These are phyloP conservation scores for Sungouiozyma ichnusensis DNA, from an alignment of 805 yeast genomes.

Conservation along the genomic window DNA sequence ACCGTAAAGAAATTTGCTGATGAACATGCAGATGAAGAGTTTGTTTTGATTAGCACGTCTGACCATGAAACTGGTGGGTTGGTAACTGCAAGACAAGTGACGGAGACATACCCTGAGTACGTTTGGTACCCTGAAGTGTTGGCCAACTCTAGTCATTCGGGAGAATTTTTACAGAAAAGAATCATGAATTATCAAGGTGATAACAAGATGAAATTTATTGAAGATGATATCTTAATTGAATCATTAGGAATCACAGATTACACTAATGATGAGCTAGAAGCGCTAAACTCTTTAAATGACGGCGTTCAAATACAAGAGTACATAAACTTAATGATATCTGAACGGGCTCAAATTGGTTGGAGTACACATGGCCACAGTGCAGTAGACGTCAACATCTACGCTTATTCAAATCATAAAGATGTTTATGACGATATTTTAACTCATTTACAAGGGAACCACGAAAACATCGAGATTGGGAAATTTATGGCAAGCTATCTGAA, in stretches of 20 bases:
- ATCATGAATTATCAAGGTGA: constrained; percentile 30
- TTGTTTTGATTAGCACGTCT: constrained; percentile 70
- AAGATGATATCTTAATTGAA: constrained; percentile 43
- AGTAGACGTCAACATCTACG: constrained; percentile 89
- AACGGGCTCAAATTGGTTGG: constrained; percentile 92
- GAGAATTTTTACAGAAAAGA: constrained; percentile 52
- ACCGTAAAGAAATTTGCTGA: constrained; percentile 66
- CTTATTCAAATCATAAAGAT: constrained; percentile 48
- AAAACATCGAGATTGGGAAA: constrained; percentile 74
- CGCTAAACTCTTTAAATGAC: constrained; percentile 24
- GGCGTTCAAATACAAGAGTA: constrained; percentile 32
- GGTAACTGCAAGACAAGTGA: constrained; percentile 72
- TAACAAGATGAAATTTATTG: constrained; percentile 34
- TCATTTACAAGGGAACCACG: constrained; percentile 66
- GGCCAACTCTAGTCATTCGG: constrained; percentile 59
- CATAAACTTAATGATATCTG: constrained; percentile 61
- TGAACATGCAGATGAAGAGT: constrained; percentile 51
- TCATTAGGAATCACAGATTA: constrained; percentile 59
- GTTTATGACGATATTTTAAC: constrained; percentile 33
- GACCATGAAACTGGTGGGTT: constrained; percentile 97
- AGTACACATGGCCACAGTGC: constrained; percentile 94
- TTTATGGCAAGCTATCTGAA: constrained; percentile 50
- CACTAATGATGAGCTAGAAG: constrained; percentile 42
- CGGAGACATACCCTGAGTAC: constrained; percentile 68
- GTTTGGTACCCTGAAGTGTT: constrained; percentile 78